Evolutionary conservation across 139 green algal genomes (phyloP), one percentile per base, ranked within the genome.

Genomic region (Chlamydomonas urium): DNA sequence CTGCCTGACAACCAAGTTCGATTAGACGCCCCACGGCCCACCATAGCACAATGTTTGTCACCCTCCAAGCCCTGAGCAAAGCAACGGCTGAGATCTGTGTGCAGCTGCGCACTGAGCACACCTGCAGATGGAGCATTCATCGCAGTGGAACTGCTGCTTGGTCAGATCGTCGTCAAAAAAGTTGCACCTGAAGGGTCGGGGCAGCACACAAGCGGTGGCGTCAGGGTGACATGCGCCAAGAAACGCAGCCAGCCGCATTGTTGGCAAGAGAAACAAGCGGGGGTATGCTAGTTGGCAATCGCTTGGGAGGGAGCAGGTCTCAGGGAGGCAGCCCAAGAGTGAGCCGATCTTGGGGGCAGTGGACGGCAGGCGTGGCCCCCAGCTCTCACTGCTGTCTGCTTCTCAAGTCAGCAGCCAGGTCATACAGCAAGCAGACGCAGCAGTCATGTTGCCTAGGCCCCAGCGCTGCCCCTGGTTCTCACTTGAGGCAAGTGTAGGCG

Each of bases 91-190:
- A 63, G 10, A 63, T 17, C 53, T 17, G 23, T 63, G n/a, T 21
- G 32, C 5, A 36, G 6, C 5, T 38, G 8, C 66, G 10, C 17
- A 37, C 28, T 21, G 3, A 56, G 8, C 38, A 21, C n/a, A 48
- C 67, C 31, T 10, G 81, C 89, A 96, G 35, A 92, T 93, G 68
- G 69, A 42, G 66, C 90, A 93, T 35, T 89, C 72, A 60, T 89
- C 74, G 68, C 93, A 98, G 83, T 98, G 93, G 74, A 92, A 84
- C 66, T 95, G 88, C 77, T 91, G 47, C 80, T 97, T 97, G 45
- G 48, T 57, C 1, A 82, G 37, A 71, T 94, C 86, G 69, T 98
- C 93, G 62, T 98, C 93, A 57, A 81, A 90, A 71, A 91, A 90
- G 70, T 82, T 81, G 81, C 84, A 90, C 47, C 59, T 63, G 28